phyloP scores from a whole-genome alignment of 208 protist species.

The Crithidia brevicula region DNA sequence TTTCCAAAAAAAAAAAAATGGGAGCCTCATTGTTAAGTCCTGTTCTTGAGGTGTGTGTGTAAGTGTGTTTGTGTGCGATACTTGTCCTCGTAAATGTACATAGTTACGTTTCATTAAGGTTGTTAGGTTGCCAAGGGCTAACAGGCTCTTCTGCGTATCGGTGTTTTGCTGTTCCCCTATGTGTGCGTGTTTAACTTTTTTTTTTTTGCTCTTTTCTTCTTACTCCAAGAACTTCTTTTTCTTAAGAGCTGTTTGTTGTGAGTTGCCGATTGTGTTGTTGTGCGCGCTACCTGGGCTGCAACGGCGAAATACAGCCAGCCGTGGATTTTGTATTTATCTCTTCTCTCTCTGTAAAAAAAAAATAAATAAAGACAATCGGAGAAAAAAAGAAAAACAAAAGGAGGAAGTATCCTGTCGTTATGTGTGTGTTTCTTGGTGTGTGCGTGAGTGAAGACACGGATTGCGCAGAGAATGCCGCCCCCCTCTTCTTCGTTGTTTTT shows the following conservation, averaged over 20 bases:
- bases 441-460: no score
- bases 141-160: no score
- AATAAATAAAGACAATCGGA: background rate
- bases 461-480: no score
- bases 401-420: background rate
- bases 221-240: background rate
- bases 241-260: background rate
- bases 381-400: constrained; percentile 1
- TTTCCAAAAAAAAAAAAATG: no score
- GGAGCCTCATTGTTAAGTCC: constrained; percentile 1
- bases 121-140: no score
- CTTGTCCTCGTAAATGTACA: no score
- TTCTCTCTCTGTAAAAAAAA: background rate
- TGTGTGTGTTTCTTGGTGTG: background rate
- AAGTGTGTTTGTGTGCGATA: constrained; percentile 1
- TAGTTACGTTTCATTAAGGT: no score
- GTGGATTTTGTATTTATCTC: background rate
- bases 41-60: background rate
- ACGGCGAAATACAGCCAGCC: no score
- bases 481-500: constrained; percentile 18
- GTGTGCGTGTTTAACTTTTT: no score
- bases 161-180: no score
- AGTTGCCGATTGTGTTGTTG: background rate
- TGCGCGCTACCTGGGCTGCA: no score
- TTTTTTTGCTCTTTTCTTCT: constrained; percentile 10